Conservation (phyloP, 2,329 filamentous ascomycete species). For the Pseudogymnoascus sp. region DNA sequence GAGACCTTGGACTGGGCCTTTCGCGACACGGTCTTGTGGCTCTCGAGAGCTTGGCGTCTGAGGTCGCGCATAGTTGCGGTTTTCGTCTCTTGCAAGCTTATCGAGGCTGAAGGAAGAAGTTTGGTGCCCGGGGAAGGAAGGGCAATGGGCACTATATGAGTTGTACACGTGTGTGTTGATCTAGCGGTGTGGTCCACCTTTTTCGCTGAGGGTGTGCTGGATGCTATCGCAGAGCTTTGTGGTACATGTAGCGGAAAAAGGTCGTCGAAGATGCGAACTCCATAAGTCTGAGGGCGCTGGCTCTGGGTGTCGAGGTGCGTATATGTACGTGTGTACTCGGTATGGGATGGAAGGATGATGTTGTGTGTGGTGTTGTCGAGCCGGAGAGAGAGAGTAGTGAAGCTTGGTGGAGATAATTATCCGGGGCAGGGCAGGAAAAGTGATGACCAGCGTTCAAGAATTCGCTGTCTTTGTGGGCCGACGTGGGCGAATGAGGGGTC, state of each 20-base stretch:
- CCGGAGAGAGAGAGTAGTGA: not conserved
- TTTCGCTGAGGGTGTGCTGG: not conserved
- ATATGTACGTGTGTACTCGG: not conserved
- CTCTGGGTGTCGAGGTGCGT: not conserved
- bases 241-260: not conserved
- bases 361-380: not conserved
- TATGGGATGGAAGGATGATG: not conserved
- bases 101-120: not conserved
- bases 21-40: conserved; percentile 48
- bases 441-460: conserved; percentile 2
- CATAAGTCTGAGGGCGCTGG: conserved; percentile 4
- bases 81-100: not conserved
- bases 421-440: not conserved
- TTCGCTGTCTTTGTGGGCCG: not conserved
- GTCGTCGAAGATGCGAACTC: not conserved
- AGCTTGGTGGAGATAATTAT: conserved; percentile 2
- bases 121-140: not conserved
- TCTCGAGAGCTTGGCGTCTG: conserved; percentile 46
- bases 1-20: conserved; percentile 42
- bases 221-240: conserved; percentile 6
- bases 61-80: conserved; percentile 30
- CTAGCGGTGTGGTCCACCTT: conserved; percentile 4
- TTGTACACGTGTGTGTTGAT: not conserved
- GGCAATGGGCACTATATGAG: not conserved
- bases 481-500: conserved; percentile 5